A percentile compares a stretch with the other conserved stretches of the same genome.
These are phyloP conservation scores for Mycosphaerella sp. DNA, from an alignment of 2,329 filamentous ascomycete genomes.

Conservation along the genomic window DNA sequence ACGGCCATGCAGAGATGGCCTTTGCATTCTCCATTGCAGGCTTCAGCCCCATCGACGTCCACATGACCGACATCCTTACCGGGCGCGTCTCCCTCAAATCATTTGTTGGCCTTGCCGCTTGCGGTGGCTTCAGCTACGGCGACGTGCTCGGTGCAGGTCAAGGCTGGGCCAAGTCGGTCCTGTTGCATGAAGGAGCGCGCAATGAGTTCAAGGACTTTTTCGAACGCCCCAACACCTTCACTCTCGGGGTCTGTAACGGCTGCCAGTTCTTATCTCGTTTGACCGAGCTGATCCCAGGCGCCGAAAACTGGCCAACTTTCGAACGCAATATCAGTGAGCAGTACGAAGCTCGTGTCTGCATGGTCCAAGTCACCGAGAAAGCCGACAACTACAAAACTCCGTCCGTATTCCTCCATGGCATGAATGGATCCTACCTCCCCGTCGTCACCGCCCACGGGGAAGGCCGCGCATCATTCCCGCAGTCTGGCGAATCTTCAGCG, in stretches of 20 bases:
- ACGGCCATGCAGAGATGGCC: constrained; percentile 95
- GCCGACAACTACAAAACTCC: constrained; percentile 35
- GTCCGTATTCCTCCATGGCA: constrained; percentile 84
- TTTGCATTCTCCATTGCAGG: constrained; percentile 89
- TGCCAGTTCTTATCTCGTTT: constrained; percentile 89
- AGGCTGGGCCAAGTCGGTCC: constrained; percentile 90
- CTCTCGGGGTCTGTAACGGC: constrained; percentile 92
- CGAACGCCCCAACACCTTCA: constrained; percentile 78
- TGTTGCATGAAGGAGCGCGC: constrained; percentile 70
- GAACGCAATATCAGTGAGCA: constrained; percentile 78
- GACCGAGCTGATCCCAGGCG: constrained; percentile 79
- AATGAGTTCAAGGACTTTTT: constrained; percentile 81
- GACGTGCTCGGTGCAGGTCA: constrained; percentile 90
- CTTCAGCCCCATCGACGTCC: constrained; percentile 86
- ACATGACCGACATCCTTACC: constrained; percentile 89
- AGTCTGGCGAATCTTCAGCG: constrained; percentile 44
- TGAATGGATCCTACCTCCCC: constrained; percentile 73
- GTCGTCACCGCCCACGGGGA: constrained; percentile 90
- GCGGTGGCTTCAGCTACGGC: constrained; percentile 93
- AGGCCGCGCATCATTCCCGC: constrained; percentile 61
- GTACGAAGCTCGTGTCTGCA: constrained; percentile 81
- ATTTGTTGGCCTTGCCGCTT: constrained; percentile 87
- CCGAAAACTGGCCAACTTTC: constrained; percentile 75
- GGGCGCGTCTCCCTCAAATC: constrained; percentile 70
- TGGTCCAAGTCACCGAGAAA: constrained; percentile 71